phyloP scores from a whole-genome alignment of 148 eudicot genomes.

The Rhododendron henanense region DNA sequence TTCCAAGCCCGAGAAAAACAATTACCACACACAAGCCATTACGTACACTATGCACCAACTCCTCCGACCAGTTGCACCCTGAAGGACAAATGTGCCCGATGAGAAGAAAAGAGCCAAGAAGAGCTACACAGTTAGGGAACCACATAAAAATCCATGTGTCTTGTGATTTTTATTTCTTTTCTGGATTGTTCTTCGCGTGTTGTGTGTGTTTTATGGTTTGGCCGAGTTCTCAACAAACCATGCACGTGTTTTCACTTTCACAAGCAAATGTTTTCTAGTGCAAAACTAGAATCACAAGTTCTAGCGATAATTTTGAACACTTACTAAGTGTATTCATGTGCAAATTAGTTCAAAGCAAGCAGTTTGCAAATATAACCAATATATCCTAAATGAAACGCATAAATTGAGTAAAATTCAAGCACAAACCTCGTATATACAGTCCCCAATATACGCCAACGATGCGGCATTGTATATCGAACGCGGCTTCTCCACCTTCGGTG shows the following conservation, averaged over 20 bases:
- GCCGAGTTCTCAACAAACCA: not conserved
- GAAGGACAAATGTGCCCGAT: too few relatives aligned
- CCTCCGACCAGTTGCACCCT: too few relatives aligned
- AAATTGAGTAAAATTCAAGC: not conserved
- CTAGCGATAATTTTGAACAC: not conserved
- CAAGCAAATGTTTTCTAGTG: not conserved
- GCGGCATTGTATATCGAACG: conserved; percentile 81
- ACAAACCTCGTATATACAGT: conserved; percentile 74
- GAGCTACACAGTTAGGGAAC: too few relatives aligned
- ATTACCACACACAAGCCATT: too few relatives aligned
- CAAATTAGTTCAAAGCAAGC: not conserved
- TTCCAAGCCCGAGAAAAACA: too few relatives aligned
- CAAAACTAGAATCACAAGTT: not conserved
- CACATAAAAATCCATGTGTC: too few relatives aligned
- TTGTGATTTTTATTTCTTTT: too few relatives aligned
- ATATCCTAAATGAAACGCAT: not conserved
- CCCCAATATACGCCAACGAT: conserved; percentile 78
- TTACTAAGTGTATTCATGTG: not conserved
- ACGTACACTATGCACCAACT: too few relatives aligned
- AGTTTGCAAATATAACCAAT: not conserved
- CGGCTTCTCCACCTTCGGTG: conserved; percentile 81
- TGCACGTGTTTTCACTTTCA: not conserved
- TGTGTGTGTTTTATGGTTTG: too few relatives aligned
- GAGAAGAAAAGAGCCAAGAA: too few relatives aligned
- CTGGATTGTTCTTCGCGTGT: too few relatives aligned